Base-by-base conservation (phyloP, 1,284 basidiomycete genomes). In the Cutaneotrichosporon spelunceum region DNA sequence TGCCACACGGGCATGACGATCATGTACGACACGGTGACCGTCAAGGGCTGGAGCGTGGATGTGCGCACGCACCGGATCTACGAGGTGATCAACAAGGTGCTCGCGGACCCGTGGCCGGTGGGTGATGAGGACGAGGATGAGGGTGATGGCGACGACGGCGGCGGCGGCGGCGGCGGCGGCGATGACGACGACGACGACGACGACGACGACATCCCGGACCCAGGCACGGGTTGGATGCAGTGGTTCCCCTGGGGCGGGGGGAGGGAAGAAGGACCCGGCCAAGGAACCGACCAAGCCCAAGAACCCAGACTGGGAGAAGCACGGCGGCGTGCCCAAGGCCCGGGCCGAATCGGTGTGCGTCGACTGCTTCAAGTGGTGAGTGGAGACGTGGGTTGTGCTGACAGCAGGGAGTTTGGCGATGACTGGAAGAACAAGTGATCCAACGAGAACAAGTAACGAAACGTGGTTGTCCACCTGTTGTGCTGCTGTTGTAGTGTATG, bases 1-100 rank as follows among this genome's bases (percentile, higher is more conserved):
- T 96, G 93, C 73, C 93, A 94, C 72, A 83, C 89, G 0, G 94
- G 94, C 47, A 85, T 88, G 79, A 87, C 86, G 13, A 87, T 93
- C 61, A 81, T 90, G 13, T 97, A 93, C 75, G 93, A 98, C 74
- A 93, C 93, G 0, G 88, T 95, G 29, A 85, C 84, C 10, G 85
- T 88, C 72, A 83, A 90, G 39, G 86, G 87, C 4, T 98, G 95
- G 95, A 79, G 81, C 16, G 87, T 89, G 36, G 87, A 89, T 67
- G 75, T 92, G n/a, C 81, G 87, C 52, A 87, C 85, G 39, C 93
- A 96, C 72, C 80, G 85, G 7, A 93, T 97, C 70, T 83, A 83
- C 53, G 83, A 87, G 52, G 80, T 95, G 49, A 86, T 95, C 66
- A 85, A 88, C 34, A 84, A 86, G 61, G 75, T 96, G 7, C 78